Conservation (phyloP, 1,139 yeast genomes). For the Suhomyces bokatorum region DNA sequence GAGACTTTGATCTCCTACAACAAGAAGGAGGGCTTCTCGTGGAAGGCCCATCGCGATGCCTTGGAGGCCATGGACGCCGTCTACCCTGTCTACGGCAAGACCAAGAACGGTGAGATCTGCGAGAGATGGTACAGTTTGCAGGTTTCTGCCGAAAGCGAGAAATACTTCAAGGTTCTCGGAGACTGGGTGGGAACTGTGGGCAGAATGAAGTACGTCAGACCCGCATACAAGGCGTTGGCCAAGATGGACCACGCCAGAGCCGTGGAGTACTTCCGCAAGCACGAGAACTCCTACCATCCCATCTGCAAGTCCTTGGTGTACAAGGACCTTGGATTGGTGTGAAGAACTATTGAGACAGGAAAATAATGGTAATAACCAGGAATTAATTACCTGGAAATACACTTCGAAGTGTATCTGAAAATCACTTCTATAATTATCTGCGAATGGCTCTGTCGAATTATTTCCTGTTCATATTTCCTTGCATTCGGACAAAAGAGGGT, state of each 20-base stretch:
- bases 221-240: slow-evolving; percentile 70
- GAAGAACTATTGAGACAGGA: too few relatives aligned
- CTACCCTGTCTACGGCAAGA: slow-evolving; percentile 47
- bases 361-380: too few relatives aligned
- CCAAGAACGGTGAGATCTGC: slow-evolving; percentile 77
- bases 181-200: slow-evolving; percentile 91
- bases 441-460: too few relatives aligned
- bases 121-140: slow-evolving; percentile 75
- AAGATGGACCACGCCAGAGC: slow-evolving; percentile 69
- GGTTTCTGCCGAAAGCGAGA: slow-evolving; percentile 47
- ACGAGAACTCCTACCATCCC: slow-evolving; percentile 71
- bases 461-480: too few relatives aligned
- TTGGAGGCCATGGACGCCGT: slow-evolving; percentile 43
- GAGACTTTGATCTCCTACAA: slow-evolving; percentile 55
- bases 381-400: too few relatives aligned
- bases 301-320: slow-evolving; percentile 77
- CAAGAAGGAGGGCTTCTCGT: slow-evolving; percentile 30
- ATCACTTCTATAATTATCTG: too few relatives aligned
- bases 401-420: too few relatives aligned
- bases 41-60: slow-evolving; percentile 43
- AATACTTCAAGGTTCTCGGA: slow-evolving; percentile 56
- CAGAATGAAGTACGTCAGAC: slow-evolving; percentile 92
- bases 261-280: slow-evolving; percentile 57
- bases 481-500: too few relatives aligned
- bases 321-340: slow-evolving; percentile 58